Evolutionary conservation across 495 filamentous ascomycete species (phyloP).

Genomic region (Trichoderma erinaceum): DNA sequence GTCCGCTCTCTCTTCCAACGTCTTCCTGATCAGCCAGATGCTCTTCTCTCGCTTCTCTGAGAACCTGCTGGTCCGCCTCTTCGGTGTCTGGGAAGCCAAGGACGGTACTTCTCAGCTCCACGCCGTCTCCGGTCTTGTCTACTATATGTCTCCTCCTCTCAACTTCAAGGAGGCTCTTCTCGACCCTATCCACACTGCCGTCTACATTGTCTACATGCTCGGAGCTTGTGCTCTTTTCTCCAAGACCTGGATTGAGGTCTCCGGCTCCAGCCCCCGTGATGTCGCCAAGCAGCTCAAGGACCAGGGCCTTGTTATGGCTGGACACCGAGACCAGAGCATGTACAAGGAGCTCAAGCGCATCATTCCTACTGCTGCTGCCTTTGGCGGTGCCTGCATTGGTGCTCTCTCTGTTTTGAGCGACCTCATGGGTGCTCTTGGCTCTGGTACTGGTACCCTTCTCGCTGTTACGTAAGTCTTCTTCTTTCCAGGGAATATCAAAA

Average conservation of each 20-base stretch:
- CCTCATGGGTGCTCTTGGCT: conserved; percentile 91
- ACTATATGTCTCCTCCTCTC: conserved; percentile 98
- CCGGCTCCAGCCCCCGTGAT: conserved; percentile 92
- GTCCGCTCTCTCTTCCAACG: conserved; percentile 94
- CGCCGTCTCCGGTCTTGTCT: conserved; percentile 85
- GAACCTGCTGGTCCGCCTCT: conserved; percentile 91
- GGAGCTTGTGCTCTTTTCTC: conserved; percentile 96
- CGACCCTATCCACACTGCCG: conserved; percentile 91
- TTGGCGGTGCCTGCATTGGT: conserved; percentile 98
- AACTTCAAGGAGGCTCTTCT: conserved; percentile 95
- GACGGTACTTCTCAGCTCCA: conserved; percentile 94
- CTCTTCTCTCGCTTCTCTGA: conserved; percentile 97
- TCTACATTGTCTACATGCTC: conserved; percentile 97
- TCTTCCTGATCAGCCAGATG: conserved; percentile 99
- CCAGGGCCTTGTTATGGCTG: conserved; percentile 98
- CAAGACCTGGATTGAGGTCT: conserved; percentile 99
- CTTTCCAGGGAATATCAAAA: conserved; percentile 20
- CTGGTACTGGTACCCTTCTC: conserved; percentile 93
- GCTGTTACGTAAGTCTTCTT: conserved; percentile 85
- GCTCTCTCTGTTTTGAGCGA: conserved; percentile 92
- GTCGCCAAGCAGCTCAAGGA: conserved; percentile 99
- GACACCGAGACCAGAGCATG: conserved; percentile 99
- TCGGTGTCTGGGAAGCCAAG: conserved; percentile 97
- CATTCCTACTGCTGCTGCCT: conserved; percentile 95
- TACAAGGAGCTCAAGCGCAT: conserved; percentile 99